phyloP scores from a whole-genome alignment of 2,329 filamentous ascomycete species.

The Aspergillus melleus region DNA sequence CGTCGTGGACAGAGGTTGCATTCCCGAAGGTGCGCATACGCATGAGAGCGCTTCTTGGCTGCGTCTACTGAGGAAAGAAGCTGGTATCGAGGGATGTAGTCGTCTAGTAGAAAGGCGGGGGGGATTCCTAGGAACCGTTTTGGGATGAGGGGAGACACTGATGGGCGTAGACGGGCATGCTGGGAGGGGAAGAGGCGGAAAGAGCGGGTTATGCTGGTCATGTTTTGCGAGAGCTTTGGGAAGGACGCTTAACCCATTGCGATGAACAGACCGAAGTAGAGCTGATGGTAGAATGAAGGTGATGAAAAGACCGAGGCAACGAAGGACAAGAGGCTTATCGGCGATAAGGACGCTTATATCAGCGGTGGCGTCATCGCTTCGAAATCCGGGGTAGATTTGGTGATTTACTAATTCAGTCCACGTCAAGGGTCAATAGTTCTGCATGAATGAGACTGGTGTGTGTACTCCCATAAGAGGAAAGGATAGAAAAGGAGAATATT shows the following conservation, averaged over 20 bases:
- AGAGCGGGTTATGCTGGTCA: background rate
- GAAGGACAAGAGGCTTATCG: background rate
- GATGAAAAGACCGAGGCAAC: background rate
- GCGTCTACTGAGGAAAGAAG: constrained; percentile 67
- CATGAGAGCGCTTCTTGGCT: constrained; percentile 69
- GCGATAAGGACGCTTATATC: constrained; percentile 16
- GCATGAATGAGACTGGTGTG: no score
- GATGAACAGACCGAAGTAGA: background rate
- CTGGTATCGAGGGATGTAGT: constrained; percentile 73
- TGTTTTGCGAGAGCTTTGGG: background rate
- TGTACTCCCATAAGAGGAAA: no score
- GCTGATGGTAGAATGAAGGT: background rate
- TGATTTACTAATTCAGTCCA: background rate
- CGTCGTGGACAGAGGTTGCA: constrained; percentile 79
- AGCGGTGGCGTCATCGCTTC: constrained; percentile 17
- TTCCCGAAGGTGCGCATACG: constrained; percentile 72
- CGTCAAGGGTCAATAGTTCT: background rate
- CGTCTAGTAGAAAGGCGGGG: constrained; percentile 68
- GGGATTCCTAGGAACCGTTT: constrained; percentile 52
- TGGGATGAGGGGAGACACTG: constrained; percentile 8
- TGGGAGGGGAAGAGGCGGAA: background rate
- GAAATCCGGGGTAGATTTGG: background rate
- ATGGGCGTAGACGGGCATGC: background rate
- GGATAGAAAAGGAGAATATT: no score
- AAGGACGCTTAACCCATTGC: background rate